phyloP scores from a whole-genome alignment of 2,329 filamentous ascomycete genomes.

The Fusarium tuaranense region DNA sequence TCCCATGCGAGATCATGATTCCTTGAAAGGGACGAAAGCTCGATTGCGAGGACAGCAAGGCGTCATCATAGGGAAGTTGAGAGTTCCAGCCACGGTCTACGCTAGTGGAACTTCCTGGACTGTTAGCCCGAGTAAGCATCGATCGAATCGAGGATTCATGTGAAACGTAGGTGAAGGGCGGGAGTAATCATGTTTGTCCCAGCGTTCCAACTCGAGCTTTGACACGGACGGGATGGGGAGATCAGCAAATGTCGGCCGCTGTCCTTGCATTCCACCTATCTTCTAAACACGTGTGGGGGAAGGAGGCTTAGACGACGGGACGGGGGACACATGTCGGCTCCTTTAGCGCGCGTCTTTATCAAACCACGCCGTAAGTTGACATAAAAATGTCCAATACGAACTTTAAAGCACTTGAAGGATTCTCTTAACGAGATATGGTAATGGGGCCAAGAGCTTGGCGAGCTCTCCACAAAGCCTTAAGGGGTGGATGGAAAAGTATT shows the following conservation, averaged over 20 bases:
- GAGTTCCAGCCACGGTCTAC: slow-evolving; percentile 2
- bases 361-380: not conserved
- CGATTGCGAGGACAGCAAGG: slow-evolving; percentile 32
- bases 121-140: not conserved
- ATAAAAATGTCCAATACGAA: not conserved
- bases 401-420: not conserved
- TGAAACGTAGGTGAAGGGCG: not conserved
- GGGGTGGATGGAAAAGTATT: not conserved
- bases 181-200: slow-evolving; percentile 3
- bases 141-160: not conserved
- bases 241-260: not conserved
- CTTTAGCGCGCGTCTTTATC: not conserved
- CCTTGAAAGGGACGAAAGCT: slow-evolving; percentile 20
- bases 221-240: not conserved
- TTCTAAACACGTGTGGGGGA: not conserved
- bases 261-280: not conserved
- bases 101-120: not conserved
- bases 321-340: not conserved
- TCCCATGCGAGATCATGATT: slow-evolving; percentile 48
- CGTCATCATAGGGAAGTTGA: slow-evolving; percentile 33
- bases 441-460: not conserved
- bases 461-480: not conserved
- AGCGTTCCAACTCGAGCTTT: not conserved
- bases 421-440: not conserved
- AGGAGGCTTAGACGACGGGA: not conserved